phyloP scores from a whole-genome alignment of 2,329 filamentous ascomycete genomes.

The Lachnellula hyalina region DNA sequence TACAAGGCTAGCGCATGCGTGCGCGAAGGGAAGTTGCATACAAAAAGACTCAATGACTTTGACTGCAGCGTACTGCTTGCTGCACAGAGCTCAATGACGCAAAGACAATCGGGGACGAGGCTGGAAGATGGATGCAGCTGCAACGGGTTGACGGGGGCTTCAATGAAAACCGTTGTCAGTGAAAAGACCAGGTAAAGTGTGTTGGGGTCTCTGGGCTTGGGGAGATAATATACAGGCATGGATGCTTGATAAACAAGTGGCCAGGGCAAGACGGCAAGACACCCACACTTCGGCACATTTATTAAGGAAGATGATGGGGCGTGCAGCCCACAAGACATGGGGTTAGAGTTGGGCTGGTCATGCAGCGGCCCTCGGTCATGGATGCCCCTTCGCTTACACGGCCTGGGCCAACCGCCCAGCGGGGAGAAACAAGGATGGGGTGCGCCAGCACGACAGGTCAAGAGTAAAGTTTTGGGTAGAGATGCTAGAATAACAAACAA shows the following conservation, averaged over 20 bases:
- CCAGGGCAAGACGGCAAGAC: constrained; percentile 11
- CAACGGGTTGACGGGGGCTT: constrained; percentile 7
- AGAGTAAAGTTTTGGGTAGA: constrained; percentile 11
- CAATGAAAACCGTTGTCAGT: constrained; percentile 22
- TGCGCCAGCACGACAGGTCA: constrained; percentile 16
- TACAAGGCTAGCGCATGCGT: constrained; percentile 17
- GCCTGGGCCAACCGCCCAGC: constrained; percentile 9
- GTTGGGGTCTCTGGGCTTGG: constrained; percentile 22
- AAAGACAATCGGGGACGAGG: constrained; percentile 17
- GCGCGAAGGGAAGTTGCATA: constrained; percentile 21
- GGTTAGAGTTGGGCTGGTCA: constrained; percentile 26
- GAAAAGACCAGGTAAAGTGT: constrained; percentile 24
- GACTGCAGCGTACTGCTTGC: constrained; percentile 9
- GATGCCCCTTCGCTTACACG: constrained; percentile 25
- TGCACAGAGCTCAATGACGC: constrained; percentile 19
- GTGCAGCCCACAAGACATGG: constrained; percentile 15
- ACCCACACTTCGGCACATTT: constrained; percentile 26
- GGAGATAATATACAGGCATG: constrained; percentile 31
- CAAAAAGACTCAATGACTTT: constrained; percentile 10
- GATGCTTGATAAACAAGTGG: constrained; percentile 26
- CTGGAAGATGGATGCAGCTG: constrained; percentile 9
- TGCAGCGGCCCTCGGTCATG: constrained; percentile 25
- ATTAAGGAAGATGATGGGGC: constrained; percentile 24
- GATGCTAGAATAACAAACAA: constrained; percentile 4
- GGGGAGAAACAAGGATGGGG: constrained; percentile 22